These are phyloP conservation scores for Pythium rishiriense DNA, from an alignment of 352 stramenopile species.

Conservation along the genomic window DNA sequence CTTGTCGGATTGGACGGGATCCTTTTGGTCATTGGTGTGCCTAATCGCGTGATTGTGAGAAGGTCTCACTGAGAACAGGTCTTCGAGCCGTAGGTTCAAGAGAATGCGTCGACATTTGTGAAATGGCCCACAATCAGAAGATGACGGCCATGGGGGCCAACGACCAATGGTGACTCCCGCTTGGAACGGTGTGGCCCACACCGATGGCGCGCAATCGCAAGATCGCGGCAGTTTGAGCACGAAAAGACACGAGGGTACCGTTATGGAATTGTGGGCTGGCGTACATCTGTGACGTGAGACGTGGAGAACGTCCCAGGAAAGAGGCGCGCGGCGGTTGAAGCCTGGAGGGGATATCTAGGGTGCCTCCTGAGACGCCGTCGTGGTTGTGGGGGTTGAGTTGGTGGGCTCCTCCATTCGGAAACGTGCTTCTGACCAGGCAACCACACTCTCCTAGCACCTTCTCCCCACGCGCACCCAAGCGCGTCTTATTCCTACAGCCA, in stretches of 20 bases:
- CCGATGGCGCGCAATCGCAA: neutral
- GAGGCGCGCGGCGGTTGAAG: neutral
- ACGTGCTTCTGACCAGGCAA: neutral
- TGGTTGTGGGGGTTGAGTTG: neutral
- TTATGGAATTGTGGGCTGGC: neutral
- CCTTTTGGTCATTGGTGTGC: neutral
- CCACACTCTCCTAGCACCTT: neutral
- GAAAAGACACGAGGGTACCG: constrained; percentile 7
- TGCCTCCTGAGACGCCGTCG: neutral
- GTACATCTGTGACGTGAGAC: neutral
- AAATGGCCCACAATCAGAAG: neutral
- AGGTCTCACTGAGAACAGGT: neutral
- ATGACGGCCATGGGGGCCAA: constrained; percentile 6
- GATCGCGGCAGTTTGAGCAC: neutral
- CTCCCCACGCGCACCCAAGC: neutral
- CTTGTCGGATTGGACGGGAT: neutral
- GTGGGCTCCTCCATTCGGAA: too few species aligned
- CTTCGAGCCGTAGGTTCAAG: neutral
- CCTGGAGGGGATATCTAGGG: neutral
- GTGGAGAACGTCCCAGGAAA: neutral
- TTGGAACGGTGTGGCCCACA: constrained; percentile 4
- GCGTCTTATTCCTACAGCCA: neutral
- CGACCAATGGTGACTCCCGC: too few species aligned
- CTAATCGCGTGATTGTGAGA: neutral
- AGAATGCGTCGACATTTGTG: neutral